Conservation (phyloP, 305 asterid genomes). For the Solanum hybrid region DNA sequence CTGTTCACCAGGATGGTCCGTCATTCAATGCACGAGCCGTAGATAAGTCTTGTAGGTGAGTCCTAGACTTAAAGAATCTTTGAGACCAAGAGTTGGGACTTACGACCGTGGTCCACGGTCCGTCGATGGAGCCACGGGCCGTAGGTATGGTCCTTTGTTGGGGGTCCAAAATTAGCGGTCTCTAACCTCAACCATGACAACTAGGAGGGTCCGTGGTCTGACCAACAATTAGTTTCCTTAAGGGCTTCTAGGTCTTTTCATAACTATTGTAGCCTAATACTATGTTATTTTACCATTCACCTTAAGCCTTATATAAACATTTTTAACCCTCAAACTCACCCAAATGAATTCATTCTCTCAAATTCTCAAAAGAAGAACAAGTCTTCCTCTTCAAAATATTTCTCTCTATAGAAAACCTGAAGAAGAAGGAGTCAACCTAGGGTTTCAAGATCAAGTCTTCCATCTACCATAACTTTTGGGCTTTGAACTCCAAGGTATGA, state of each 20-base stretch:
- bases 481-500: not conserved
- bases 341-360: not conserved
- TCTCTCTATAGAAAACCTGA: not conserved
- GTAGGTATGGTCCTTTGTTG: not conserved
- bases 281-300: not conserved
- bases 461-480: not conserved
- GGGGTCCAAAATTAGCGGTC: not conserved
- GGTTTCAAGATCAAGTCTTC: not conserved
- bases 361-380: not conserved
- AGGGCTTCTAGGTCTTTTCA: not conserved
- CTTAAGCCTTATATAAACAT: not conserved
- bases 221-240: not conserved
- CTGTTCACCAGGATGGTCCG: not conserved
- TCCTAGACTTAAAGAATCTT: not conserved
- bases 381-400: not conserved
- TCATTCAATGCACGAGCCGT: not conserved
- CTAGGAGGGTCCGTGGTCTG: not conserved
- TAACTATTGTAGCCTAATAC: not conserved
- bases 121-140: not conserved
- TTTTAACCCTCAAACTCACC: not conserved
- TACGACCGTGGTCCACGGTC: not conserved
- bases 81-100: not conserved
- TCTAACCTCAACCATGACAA: not conserved
- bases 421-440: not conserved
- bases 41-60: not conserved